A percentile compares a stretch with the other conserved stretches of the same genome.
phyloP scores from a whole-genome alignment of 2,329 filamentous ascomycete species.

The Trichoderma arundinaceum region DNA sequence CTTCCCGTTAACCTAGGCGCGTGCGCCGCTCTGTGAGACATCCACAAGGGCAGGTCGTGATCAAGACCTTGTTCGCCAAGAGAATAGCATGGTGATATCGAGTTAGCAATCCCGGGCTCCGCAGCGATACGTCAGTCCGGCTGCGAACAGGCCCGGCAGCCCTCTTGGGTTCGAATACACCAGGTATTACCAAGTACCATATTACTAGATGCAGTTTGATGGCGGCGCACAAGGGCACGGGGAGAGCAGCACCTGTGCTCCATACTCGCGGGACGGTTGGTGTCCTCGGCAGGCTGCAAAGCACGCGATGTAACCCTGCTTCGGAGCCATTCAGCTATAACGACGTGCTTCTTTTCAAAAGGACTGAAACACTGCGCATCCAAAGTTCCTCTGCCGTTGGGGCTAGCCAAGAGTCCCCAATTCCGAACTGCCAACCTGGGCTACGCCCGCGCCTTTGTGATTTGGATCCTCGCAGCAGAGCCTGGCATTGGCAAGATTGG shows the following conservation, averaged over 20 bases:
- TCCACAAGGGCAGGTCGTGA: constrained; percentile 25
- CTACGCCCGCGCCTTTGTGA: background rate
- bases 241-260: constrained; percentile 3
- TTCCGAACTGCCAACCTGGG: constrained; percentile 19
- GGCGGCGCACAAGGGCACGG: background rate
- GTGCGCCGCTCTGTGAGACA: constrained; percentile 26
- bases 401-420: background rate
- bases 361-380: background rate
- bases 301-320: constrained; percentile 4
- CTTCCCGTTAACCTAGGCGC: constrained; percentile 3
- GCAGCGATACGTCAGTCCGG: background rate
- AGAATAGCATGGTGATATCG: background rate
- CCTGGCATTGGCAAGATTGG: background rate
- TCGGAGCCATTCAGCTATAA: background rate
- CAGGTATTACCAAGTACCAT: too few relatives aligned
- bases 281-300: background rate
- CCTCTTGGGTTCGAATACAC: background rate
- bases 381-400: background rate
- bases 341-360: constrained; percentile 1
- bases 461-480: background rate
- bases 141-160: background rate
- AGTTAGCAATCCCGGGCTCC: constrained; percentile 4
- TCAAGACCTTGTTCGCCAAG: constrained; percentile 26
- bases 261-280: background rate
- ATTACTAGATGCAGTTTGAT: too few relatives aligned